phyloP scores from a whole-genome alignment of 179 eudicot genomes.

The Spinacia oleracea region DNA sequence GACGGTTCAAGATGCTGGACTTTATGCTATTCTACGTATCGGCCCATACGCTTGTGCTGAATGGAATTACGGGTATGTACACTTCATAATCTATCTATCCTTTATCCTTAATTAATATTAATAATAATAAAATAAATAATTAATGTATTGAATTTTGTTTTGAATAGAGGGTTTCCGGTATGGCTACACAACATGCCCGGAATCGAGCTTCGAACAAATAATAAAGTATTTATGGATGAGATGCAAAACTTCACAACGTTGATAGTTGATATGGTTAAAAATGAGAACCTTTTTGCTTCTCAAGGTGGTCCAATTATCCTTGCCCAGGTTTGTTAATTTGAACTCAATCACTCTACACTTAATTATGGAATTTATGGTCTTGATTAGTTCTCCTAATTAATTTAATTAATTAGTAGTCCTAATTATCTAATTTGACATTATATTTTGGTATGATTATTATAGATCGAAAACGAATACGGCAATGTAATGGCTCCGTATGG shows the following conservation, averaged over 20 bases:
- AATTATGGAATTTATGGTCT: too few species aligned
- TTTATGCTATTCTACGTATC: conserved; percentile 41
- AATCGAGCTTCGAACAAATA: conserved; percentile 37
- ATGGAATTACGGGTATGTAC: conserved; percentile 42
- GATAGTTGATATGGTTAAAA: conserved; percentile 39
- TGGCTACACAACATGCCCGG: conserved; percentile 47
- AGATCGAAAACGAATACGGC: conserved; percentile 85
- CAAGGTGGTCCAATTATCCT: conserved; percentile 45
- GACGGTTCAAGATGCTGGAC: conserved; percentile 39
- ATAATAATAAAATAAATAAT: too few species aligned
- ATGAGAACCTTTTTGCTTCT: conserved; percentile 42
- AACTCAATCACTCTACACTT: too few species aligned
- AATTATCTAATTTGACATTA: too few species aligned
- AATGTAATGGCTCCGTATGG: conserved; percentile 54
- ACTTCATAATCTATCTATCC: too few species aligned
- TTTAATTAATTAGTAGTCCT: too few species aligned
- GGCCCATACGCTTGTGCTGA: conserved; percentile 55
- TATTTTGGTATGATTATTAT: too few species aligned
- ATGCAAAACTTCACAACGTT: conserved; percentile 42
- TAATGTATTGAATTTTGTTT: neutral
- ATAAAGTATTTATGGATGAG: conserved; percentile 40
- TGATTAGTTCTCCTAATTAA: too few species aligned
- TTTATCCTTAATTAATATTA: too few species aligned
- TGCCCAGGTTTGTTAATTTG: conserved; percentile 40
- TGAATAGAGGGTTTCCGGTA: conserved; percentile 38